Base-by-base conservation (phyloP, 179 eudicot genomes). In the Nepenthes alata region DNA sequence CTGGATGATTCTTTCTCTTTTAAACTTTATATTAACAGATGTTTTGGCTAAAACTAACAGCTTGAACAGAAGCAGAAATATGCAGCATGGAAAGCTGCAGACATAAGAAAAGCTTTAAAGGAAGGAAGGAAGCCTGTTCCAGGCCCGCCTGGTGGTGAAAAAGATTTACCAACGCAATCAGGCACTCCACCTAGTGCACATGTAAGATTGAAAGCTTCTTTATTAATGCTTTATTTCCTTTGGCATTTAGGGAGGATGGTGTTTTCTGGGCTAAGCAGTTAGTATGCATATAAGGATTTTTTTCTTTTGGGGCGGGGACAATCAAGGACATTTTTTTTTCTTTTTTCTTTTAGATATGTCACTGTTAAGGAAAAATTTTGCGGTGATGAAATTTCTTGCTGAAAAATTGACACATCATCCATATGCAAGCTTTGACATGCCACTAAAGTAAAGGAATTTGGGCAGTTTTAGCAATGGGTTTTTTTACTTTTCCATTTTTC, bases 21-120 rank as follows among this genome's bases (percentile, higher is more conserved):
- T 16, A 0, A 2, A 56, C 13, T 56, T 8, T 56, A 56, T 37
- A 11, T 0, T 62, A 62, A 4, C 49, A 35, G 25, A 14, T 11
- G 9, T 10, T 61, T 34, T 34, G 8, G 16, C 52, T 59, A 16
- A 39, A 14, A 2, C 11, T 4, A 62, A 79, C 79, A 91, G 96
- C 83, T 91, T 65, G 89, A 88, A 70, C 97, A 91, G 80, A 91
- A 91, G 80, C 97, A 91, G 71, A 91, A 88, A 67, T 91, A 91
- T 80, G 97, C 97, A 61, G 86, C 68, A 41, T 91, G 96, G 97
- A 91, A 91, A 80, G 97, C 97, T 36, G 97, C 91, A 67, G 97
- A 91, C 78, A 88, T 91, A 76, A 76, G 97, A 64, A 91, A 84
- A 68, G 97, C 97, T 65, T 9, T 91, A 56, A 91, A 91, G 80